Evolutionary conservation across 305 asterid genomes (phyloP).

Genomic region (Euphrasia arctica): DNA sequence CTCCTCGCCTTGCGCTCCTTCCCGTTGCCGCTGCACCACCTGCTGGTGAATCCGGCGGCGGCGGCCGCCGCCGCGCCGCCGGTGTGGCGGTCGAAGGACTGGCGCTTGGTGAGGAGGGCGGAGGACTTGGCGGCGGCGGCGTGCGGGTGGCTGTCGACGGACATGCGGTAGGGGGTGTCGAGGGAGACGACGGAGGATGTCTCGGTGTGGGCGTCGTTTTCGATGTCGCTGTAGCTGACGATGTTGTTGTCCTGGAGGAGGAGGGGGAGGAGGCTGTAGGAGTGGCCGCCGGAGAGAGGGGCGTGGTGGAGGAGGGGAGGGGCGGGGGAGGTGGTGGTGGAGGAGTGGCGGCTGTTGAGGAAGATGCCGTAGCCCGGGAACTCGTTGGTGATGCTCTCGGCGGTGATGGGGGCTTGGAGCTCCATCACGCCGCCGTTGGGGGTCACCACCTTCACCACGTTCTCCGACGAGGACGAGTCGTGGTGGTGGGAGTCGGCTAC

Average conservation of each 20-base stretch:
- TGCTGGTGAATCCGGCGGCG: background rate
- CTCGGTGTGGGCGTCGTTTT: background rate
- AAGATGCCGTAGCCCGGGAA: conserved; percentile 48
- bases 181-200: background rate
- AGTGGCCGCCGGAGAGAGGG: conserved; percentile 35
- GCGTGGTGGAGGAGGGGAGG: conserved; percentile 42
- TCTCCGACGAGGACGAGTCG: background rate
- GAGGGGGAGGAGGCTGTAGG: conserved; percentile 49
- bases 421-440: conserved; percentile 53
- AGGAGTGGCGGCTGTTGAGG: conserved; percentile 23
- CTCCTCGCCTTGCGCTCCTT: conserved; percentile 15
- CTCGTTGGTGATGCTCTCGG: conserved; percentile 50
- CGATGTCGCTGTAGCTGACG: background rate
- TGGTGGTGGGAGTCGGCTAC: conserved; percentile 23
- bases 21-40: background rate
- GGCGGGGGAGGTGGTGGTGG: conserved; percentile 25
- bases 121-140: background rate
- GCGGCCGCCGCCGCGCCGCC: background rate
- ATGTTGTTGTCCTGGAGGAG: background rate
- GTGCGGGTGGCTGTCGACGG: background rate
- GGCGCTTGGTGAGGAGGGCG: background rate
- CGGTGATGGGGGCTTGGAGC: conserved; percentile 53
- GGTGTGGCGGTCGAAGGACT: background rate
- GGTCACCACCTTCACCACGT: conserved; percentile 42
- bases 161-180: conserved; percentile 3